Evolutionary conservation across 169 alveolate genomes (phyloP).

Genomic region (Condylostoma magnum): DNA sequence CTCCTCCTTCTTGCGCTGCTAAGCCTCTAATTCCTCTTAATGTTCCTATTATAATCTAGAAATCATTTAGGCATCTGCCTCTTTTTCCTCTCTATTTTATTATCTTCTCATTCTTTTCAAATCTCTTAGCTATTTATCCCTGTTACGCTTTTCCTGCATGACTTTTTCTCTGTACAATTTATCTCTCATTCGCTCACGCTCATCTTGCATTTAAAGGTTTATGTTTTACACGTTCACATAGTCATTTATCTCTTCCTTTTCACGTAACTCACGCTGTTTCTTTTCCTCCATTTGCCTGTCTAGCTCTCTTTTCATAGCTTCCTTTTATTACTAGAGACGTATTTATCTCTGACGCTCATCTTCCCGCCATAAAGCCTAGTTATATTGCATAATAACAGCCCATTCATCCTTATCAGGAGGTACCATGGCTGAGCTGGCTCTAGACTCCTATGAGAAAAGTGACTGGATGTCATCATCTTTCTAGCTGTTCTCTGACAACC

Average conservation of each 20-base stretch:
- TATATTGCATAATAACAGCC: conserved; percentile 52
- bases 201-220: conserved; percentile 32
- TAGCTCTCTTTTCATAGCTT: conserved; percentile 41
- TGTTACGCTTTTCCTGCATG: conserved; percentile 29
- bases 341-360: conserved; percentile 37
- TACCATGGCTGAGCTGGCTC: neutral
- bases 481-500: conserved; percentile 28
- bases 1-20: conserved; percentile 28
- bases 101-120: conserved; percentile 24
- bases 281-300: conserved; percentile 55
- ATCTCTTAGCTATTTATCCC: conserved; percentile 40
- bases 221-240: conserved; percentile 30
- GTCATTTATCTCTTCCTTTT: conserved; percentile 24
- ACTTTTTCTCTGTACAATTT: conserved; percentile 26
- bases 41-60: conserved; percentile 36
- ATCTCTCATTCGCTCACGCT: conserved; percentile 29
- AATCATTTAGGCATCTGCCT: conserved; percentile 34
- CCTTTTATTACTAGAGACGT: conserved; percentile 38
- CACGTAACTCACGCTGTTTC: conserved; percentile 22
- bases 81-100: conserved; percentile 28
- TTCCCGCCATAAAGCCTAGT: conserved; percentile 35
- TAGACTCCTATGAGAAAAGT: neutral
- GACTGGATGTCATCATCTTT: neutral
- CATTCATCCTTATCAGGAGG: conserved; percentile 57
- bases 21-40: conserved; percentile 33